Evolutionary conservation across 169 alveolate species (phyloP), one percentile per base, ranked within the genome.

Genomic region (Hepatocystis sp.): DNA sequence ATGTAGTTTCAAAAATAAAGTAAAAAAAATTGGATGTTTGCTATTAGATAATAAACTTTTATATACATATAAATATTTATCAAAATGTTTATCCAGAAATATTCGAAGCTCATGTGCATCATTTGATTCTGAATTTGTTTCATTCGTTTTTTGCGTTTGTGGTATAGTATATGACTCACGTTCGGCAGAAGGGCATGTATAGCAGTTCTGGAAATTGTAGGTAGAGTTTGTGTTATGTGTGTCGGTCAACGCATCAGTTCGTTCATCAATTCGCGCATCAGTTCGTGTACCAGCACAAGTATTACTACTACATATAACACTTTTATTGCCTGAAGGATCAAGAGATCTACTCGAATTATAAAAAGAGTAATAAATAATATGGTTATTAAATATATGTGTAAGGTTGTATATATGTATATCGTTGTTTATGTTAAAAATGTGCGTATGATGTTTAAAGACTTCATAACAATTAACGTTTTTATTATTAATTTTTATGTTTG

Each of bases 301-400:
- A 36, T 36, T 36, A 36, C 15, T 36, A 7, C 10, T 10, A 36
- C 10, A 7, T 10, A 36, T 36, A 7, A 36, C 15, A 36, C 10
- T 36, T n/a, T 1, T 19, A 0, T 17, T 23, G 25, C 3, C 8
- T 28, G 15, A 25, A 2, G 67, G 46, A 19, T 11, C 15, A 0
- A 15, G 10, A 1, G n/a, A 10, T 2, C 13, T 0, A n/a, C 32
- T 3, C 7, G 8, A 28, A 17, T 32, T 60, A 32, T 81, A 81
- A 17, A 81, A 81, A 3, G 89, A 81, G 49, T 81, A 81, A 21
- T 63, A 81, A 2, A 21, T 34, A 13, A 81, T 61, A 19, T 81
- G 89, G 61, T 81, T 81, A 34, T 81, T 81, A 63, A 61, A 81
- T 4, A 81, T 81, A 49, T 81, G 81, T 8, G 60, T 81, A 7